These are phyloP conservation scores for Hirschfeldia incana DNA, from an alignment of 345 rosid genomes.

Conservation along the genomic window DNA sequence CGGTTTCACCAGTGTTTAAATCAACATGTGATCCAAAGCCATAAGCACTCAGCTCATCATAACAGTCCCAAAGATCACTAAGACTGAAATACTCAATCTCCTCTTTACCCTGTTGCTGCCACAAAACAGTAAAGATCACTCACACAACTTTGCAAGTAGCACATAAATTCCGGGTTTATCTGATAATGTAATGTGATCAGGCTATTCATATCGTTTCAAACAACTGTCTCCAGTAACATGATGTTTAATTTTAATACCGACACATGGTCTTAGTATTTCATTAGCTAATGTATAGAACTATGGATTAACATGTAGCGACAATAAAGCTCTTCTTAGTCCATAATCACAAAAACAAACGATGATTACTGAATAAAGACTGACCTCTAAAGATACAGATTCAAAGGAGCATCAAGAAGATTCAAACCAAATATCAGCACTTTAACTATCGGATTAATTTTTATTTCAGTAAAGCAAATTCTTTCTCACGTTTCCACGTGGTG, in stretches of 20 bases:
- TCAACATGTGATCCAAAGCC: constrained; percentile 54
- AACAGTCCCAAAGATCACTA: constrained; percentile 74
- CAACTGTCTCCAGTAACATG: not conserved
- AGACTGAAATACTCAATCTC: constrained; percentile 53
- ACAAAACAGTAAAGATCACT: constrained; percentile 44
- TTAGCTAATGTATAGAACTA: not conserved
- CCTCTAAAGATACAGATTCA: not conserved
- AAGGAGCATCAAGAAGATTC: constrained; percentile 12
- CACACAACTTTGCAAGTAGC: constrained; percentile 37
- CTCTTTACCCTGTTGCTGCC: constrained; percentile 53
- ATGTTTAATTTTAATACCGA: not conserved
- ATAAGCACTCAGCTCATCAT: constrained; percentile 72
- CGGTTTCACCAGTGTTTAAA: constrained; percentile 38
- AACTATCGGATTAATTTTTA: constrained; percentile 2
- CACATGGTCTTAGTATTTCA: not conserved
- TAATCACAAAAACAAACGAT: not conserved
- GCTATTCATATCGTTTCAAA: not conserved
- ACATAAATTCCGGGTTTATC: not conserved
- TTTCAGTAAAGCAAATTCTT: constrained; percentile 10
- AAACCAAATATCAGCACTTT: not conserved
- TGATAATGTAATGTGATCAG: not conserved
- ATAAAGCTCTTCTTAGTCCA: not conserved
- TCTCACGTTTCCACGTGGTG: constrained; percentile 37
- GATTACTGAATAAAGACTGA: constrained; percentile 10
- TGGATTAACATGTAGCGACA: not conserved